phyloP scores from a whole-genome alignment of 2,329 filamentous ascomycete species.

The Colletotrichum trifolii region DNA sequence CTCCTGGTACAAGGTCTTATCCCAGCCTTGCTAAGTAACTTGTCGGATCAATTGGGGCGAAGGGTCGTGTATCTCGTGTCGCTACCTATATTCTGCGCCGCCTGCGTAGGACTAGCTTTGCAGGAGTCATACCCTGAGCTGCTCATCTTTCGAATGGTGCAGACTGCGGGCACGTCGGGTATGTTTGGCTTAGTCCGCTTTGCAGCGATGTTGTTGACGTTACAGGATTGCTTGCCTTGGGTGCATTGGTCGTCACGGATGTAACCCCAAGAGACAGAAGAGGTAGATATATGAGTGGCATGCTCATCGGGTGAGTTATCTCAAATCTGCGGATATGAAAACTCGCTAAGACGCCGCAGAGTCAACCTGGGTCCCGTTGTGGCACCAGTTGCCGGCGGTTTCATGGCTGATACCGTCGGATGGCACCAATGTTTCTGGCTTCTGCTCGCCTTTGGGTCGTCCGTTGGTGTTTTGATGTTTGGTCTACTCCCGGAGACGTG shows the following conservation, averaged over 20 bases:
- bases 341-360: too few species aligned
- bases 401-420: neutral
- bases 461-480: slow-evolving; percentile 33
- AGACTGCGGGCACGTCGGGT: slow-evolving; percentile 8
- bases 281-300: slow-evolving; percentile 7
- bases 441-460: neutral
- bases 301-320: slow-evolving; percentile 7
- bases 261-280: neutral
- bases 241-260: slow-evolving; percentile 10
- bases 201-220: neutral
- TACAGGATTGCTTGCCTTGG: neutral
- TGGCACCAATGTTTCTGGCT: slow-evolving; percentile 17
- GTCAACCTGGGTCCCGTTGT: slow-evolving; percentile 4
- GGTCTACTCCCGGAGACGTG: slow-evolving; percentile 43
- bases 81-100: slow-evolving; percentile 1
- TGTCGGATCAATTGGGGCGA: slow-evolving; percentile 47
- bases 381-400: slow-evolving; percentile 2
- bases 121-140: slow-evolving; percentile 7
- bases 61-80: slow-evolving; percentile 12
- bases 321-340: too few species aligned
- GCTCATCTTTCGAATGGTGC: slow-evolving; percentile 6
- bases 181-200: neutral
- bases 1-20: slow-evolving; percentile 57
- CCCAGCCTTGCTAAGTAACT: slow-evolving; percentile 53
- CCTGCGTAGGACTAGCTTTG: slow-evolving; percentile 22